Percentiles rank a stretch among this genome's conserved stretches.
Conservation (phyloP, 2,329 filamentous ascomycete species). For the Neofusicoccum kwambonambiense region DNA sequence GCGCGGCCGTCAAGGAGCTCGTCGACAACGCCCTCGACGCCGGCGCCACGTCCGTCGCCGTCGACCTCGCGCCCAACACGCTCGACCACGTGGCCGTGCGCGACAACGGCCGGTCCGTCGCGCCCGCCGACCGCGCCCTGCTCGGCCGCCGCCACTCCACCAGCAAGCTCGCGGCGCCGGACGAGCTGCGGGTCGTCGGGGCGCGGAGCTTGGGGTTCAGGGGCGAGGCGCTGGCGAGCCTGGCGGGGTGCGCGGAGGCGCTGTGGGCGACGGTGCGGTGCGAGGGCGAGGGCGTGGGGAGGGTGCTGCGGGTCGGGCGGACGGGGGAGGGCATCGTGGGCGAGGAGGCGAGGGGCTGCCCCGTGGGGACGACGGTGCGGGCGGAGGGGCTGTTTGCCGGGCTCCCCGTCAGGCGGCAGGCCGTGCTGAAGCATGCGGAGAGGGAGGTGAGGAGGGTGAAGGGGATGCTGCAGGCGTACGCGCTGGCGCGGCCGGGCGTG, state of each 20-base stretch:
- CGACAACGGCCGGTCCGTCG: slow-evolving; percentile 69
- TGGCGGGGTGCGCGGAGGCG: slow-evolving; percentile 55
- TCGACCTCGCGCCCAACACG: slow-evolving; percentile 64
- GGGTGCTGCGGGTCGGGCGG: slow-evolving; percentile 50
- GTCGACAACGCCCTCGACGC: slow-evolving; percentile 77
- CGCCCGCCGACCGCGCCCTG: slow-evolving; percentile 59
- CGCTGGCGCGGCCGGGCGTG: slow-evolving; percentile 62
- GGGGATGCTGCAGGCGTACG: slow-evolving; percentile 62
- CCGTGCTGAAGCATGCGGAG: slow-evolving; percentile 55
- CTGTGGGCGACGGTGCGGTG: slow-evolving; percentile 64
- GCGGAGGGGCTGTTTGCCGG: slow-evolving; percentile 59
- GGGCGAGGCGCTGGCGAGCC: slow-evolving; percentile 69
- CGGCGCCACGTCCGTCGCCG: slow-evolving; percentile 62
- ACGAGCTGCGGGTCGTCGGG: slow-evolving; percentile 59
- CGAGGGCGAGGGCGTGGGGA: slow-evolving; percentile 59
- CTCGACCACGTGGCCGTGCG: slow-evolving; percentile 66
- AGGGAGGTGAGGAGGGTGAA: slow-evolving; percentile 60
- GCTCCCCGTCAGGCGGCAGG: slow-evolving; percentile 63
- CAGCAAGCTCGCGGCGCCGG: slow-evolving; percentile 67
- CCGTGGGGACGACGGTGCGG: slow-evolving; percentile 68
- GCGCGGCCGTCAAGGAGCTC: slow-evolving; percentile 70
- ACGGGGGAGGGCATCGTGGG: slow-evolving; percentile 43
- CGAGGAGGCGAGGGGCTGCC: slow-evolving; percentile 46
- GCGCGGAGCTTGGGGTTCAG: slow-evolving; percentile 70
- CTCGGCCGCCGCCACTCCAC: slow-evolving; percentile 69